Conservation (phyloP, 2,329 filamentous ascomycete genomes). For the Macroventuria anomochaeta region DNA sequence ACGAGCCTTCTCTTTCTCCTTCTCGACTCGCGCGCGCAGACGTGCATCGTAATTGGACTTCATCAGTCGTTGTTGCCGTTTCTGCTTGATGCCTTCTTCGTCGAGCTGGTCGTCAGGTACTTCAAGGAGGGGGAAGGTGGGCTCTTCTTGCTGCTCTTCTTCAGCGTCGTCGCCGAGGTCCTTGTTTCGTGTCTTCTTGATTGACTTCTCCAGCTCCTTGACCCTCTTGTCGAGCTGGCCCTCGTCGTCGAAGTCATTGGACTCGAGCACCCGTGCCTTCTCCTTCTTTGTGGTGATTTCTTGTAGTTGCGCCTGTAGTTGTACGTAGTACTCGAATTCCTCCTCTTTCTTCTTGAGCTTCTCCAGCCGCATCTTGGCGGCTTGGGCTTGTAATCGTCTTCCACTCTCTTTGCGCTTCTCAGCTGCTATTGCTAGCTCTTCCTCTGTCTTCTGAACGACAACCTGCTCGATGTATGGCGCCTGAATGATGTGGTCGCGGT, state of each 20-base stretch:
- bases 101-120: constrained; percentile 91
- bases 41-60: constrained; percentile 95
- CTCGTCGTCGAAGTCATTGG: constrained; percentile 92
- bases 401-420: constrained; percentile 96
- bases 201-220: constrained; percentile 86
- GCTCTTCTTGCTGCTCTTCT: constrained; percentile 77
- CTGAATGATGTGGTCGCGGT: constrained; percentile 86
- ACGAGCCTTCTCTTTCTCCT: constrained; percentile 88
- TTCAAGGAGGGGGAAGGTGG: constrained; percentile 87
- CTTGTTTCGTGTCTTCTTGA: constrained; percentile 89
- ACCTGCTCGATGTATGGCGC: constrained; percentile 94
- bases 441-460: constrained; percentile 88
- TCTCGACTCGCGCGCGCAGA: constrained; percentile 92
- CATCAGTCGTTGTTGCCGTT: constrained; percentile 87
- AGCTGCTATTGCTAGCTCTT: constrained; percentile 86
- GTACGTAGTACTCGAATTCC: constrained; percentile 91
- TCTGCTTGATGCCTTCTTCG: constrained; percentile 88
- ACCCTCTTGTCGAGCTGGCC: constrained; percentile 81
- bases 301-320: constrained; percentile 74
- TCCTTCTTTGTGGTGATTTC: constrained; percentile 86
- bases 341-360: constrained; percentile 95
- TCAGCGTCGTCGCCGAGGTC: constrained; percentile 79
- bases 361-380: constrained; percentile 94
- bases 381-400: constrained; percentile 88
- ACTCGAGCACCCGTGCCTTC: constrained; percentile 77